Evolutionary conservation across 176 grass and related monocot species (phyloP), one percentile per base, ranked within the genome.

Genomic region (Triticum monococcum): DNA sequence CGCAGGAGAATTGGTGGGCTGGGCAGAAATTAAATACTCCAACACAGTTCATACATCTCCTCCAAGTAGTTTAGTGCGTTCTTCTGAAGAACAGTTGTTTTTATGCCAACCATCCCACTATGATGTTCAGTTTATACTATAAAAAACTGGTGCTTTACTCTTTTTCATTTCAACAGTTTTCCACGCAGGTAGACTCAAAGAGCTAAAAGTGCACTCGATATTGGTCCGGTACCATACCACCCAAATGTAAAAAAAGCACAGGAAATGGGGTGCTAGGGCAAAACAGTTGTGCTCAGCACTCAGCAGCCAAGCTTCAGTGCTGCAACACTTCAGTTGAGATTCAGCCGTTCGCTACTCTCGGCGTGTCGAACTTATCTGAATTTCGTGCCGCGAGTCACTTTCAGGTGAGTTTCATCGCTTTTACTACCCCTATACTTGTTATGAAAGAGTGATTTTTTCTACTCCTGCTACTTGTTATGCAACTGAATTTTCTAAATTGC

Each of bases 141-240:
- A 25, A 84, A 50, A 84, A 64, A 1, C 36, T 48, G n/a, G 22
- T 9, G 12, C 28, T 76, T 84, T 35, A 36, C 83, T 77, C 83
- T 8, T 84, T 13, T 31, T 36, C 56, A 85, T 65, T 84, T 85
- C 60, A 76, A 77, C 40, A 36, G 38, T 23, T 22, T 7, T 76
- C 40, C 59, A 65, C 35, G 5, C 57, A 63, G 18, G 28, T 48
- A 7, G 70, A 75, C 37, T 84, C 20, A 10, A 66, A 66, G 60
- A 37, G 20, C 72, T 36, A 20, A 66, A 50, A 25, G 40, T 52
- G 57, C 16, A 81, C 8, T 66, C 20, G 40, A 66, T 85, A 76
- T 65, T 77, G 72, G 72, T 77, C 71, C 59, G 63, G 43, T 84
- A 20, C 40, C 43, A 65, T 57, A 57, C 54, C 54, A 57, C 54